Evolutionary conservation across 805 yeast genomes (phyloP).

Genomic region (Metschnikowia colocasiae): DNA sequence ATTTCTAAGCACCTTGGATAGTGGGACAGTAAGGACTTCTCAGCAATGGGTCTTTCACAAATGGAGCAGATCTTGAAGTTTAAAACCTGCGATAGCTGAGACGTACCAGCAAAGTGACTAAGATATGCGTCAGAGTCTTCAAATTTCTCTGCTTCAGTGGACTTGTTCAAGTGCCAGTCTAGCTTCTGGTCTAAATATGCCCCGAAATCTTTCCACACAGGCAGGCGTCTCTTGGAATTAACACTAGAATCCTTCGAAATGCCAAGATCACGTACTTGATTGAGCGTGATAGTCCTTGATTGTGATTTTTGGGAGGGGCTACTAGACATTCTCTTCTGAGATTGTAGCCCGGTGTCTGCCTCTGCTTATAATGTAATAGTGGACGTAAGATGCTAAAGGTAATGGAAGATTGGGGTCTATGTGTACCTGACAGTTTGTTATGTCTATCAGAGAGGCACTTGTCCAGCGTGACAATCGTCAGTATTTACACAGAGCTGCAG

Average conservation of each 20-base stretch:
- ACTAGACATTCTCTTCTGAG: conserved; percentile 15
- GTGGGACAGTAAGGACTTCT: conserved; percentile 30
- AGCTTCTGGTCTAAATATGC: conserved; percentile 39
- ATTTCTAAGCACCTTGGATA: conserved; percentile 36
- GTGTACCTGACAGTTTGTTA: not conserved
- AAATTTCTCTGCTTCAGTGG: conserved; percentile 8
- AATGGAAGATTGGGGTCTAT: not conserved
- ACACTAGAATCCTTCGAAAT: conserved; percentile 4
- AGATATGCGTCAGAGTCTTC: conserved; percentile 22
- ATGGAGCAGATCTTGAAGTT: conserved; percentile 37
- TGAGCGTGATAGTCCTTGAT: conserved; percentile 16
- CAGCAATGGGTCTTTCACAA: conserved; percentile 41
- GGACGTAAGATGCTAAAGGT: not conserved
- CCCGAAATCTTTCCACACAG: conserved; percentile 45
- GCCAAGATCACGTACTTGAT: conserved; percentile 16
- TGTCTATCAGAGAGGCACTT: not conserved
- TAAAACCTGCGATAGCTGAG: conserved; percentile 31
- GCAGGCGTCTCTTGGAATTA: conserved; percentile 13
- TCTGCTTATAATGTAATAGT: not conserved
- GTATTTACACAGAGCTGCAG: conserved; percentile 2
- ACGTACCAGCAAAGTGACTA: conserved; percentile 24
- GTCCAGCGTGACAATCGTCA: conserved; percentile 1
- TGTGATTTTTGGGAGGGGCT: conserved; percentile 10
- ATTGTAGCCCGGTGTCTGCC: conserved; percentile 4
- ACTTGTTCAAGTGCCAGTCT: conserved; percentile 24